These are phyloP conservation scores for Rubroboletus pulcherrimus DNA, from an alignment of 768 basidiomycete species.

Conservation along the genomic window DNA sequence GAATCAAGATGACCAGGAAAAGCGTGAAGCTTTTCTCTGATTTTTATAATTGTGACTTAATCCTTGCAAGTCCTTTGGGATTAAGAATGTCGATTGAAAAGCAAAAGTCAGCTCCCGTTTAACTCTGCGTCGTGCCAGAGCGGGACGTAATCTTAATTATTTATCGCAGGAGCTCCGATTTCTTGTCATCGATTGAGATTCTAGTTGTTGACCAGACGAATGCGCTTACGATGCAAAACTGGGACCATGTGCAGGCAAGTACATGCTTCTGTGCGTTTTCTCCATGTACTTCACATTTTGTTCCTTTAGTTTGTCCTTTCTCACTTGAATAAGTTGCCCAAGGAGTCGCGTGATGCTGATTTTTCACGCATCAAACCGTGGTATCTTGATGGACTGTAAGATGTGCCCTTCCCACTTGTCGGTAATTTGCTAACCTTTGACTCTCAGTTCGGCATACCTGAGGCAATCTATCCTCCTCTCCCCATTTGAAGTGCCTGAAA, in stretches of 20 bases:
- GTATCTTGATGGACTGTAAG: constrained; percentile 94
- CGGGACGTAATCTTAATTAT: background rate
- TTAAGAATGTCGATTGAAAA: constrained; percentile 90
- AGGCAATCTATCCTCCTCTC: constrained; percentile 89
- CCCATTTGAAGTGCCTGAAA: constrained; percentile 87
- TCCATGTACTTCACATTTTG: background rate
- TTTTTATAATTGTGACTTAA: constrained; percentile 87
- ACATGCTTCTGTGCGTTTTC: background rate
- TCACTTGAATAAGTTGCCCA: constrained; percentile 83
- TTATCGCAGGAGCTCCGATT: constrained; percentile 71
- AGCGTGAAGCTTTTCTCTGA: constrained; percentile 88
- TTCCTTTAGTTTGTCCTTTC: constrained; percentile 71
- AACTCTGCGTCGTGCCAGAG: background rate
- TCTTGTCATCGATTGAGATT: constrained; percentile 90
- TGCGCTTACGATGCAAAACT: constrained; percentile 95
- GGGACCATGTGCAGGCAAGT: constrained; percentile 92
- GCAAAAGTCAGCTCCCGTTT: constrained; percentile 64
- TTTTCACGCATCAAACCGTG: constrained; percentile 97
- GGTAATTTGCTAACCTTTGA: background rate
- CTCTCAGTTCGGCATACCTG: constrained; percentile 68
- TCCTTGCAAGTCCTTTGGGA: constrained; percentile 91
- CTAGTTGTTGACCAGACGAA: constrained; percentile 91
- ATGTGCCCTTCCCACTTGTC: constrained; percentile 59
- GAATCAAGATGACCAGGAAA: constrained; percentile 89
- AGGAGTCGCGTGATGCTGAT: constrained; percentile 90